Evolutionary conservation across 768 basidiomycete species (phyloP).

Genomic region (Psilocybe sp.): DNA sequence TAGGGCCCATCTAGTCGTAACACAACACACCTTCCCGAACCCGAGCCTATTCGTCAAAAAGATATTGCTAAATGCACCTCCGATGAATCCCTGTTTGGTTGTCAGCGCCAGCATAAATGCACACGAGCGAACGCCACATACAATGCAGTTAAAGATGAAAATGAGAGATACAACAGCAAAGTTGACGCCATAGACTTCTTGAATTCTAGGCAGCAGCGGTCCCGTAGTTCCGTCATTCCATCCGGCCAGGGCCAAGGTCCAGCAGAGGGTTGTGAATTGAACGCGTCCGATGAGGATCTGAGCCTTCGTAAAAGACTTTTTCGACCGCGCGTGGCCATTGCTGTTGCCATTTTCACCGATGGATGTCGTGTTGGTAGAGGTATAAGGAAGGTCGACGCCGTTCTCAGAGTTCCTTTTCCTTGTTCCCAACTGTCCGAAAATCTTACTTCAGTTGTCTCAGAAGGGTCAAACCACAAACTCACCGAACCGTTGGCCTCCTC

Average conservation of each 20-base stretch:
- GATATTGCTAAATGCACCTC: conserved; percentile 38
- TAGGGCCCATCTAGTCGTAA: not conserved
- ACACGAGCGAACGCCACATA: conserved; percentile 18
- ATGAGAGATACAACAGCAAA: conserved; percentile 58
- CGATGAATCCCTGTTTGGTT: conserved; percentile 35
- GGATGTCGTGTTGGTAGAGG: too few species aligned
- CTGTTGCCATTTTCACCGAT: too few species aligned
- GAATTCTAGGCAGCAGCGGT: conserved; percentile 71
- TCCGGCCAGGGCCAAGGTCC: conserved; percentile 56
- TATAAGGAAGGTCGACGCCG: too few species aligned
- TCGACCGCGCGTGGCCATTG: too few species aligned
- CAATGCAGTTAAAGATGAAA: conserved; percentile 44
- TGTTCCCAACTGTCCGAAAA: too few species aligned
- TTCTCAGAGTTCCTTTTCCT: too few species aligned
- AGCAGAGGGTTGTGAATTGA: conserved; percentile 55
- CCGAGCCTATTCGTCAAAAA: conserved; percentile 33
- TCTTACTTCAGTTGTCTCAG: too few species aligned
- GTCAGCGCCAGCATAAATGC: not conserved
- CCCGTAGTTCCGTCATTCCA: conserved; percentile 82
- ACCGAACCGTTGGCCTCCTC: too few species aligned
- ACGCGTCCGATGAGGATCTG: conserved; percentile 26
- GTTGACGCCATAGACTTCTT: conserved; percentile 46
- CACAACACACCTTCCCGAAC: conserved; percentile 37
- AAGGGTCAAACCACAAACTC: too few species aligned
- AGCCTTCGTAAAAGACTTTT: not conserved